Evolutionary conservation across 208 protist genomes (phyloP).

Genomic region (Wallacemonas sp.): DNA sequence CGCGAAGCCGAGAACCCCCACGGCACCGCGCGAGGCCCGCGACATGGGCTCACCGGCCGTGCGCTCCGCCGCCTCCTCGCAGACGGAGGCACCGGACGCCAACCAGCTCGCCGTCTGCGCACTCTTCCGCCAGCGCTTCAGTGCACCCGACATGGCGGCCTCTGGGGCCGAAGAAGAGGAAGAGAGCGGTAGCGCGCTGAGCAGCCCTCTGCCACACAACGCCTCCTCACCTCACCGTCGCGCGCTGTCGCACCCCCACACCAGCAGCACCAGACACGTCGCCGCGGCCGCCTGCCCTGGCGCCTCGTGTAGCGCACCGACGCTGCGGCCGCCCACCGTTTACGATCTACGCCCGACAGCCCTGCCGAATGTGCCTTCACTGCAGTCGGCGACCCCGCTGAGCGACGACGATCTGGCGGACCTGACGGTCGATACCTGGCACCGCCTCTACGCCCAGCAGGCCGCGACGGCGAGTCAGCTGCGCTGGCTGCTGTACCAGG

Average conservation of each 20-base stretch:
- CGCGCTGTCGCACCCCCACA: too few relatives aligned
- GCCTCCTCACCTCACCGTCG: too few relatives aligned
- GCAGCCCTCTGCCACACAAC: too few relatives aligned
- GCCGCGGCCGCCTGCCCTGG: too few relatives aligned
- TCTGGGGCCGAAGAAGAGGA: background rate
- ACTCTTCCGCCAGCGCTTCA: constrained; percentile 18
- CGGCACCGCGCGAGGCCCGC: too few relatives aligned
- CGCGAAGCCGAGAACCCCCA: background rate
- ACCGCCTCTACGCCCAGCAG: constrained; percentile 5
- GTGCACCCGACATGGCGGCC: background rate
- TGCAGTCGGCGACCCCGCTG: background rate
- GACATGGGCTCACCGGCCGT: too few relatives aligned
- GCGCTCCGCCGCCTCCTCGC: too few relatives aligned
- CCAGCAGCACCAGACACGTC: too few relatives aligned
- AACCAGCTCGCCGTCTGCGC: constrained; percentile 26
- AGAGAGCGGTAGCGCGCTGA: background rate
- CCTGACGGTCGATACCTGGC: constrained; percentile 4
- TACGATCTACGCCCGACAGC: background rate
- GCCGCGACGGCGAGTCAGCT: background rate
- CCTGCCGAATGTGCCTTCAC: background rate
- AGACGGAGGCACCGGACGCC: constrained; percentile 7
- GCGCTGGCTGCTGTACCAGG: constrained; percentile 55
- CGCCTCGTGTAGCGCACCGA: too few relatives aligned
- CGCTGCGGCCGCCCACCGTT: too few relatives aligned
- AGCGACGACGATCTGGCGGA: background rate